Evolutionary conservation across 345 rosid genomes (phyloP), one percentile per base, ranked within the genome.

Genomic region (Erodium maritimum): DNA sequence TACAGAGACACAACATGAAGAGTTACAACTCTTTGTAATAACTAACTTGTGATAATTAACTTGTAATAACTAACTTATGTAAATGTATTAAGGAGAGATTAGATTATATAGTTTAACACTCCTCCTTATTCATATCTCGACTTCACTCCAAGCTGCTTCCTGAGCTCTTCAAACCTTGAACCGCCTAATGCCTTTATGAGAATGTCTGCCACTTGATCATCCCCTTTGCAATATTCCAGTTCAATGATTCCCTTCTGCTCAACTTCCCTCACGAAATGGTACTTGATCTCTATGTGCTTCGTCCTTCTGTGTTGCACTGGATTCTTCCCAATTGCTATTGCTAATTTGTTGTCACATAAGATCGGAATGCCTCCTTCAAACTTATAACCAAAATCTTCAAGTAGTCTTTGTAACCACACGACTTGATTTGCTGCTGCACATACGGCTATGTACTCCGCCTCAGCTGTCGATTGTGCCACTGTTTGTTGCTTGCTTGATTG

Each of bases 201-300:
- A 21, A 56, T 56, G 33, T 56, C 59, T 7, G 59, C 59, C 33
- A 56, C 21, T 23, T 56, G 59, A 7, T 56, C 59, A 20, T 56
- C 59, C 4, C 37, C 17, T 16, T 3, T 56, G 60, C 60, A 56
- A 18, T 56, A 17, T 12, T 3, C n/a, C 17, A 23, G 5, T 17
- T 23, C 19, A 1, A 56, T 19, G 16, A 22, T 12, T 19, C 24
- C 34, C 16, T 5, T 56, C 17, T 23, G 17, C 18, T 56, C 17
- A 23, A 8, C 10, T 1, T 56, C 60, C 14, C 42, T 23, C 17
- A 56, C 19, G 18, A 16, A 23, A 17, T 18, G 16, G 5, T 18
- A 2, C 57, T 54, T 54, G 23, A 54, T 19, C 8, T 19, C 23
- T 19, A 56, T 22, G 8, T 56, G 60, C 34, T 56, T 56, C 2